Evolutionary conservation across 768 basidiomycete species (phyloP), one percentile per base, ranked within the genome.

Genomic region (Amanita phalloides): DNA sequence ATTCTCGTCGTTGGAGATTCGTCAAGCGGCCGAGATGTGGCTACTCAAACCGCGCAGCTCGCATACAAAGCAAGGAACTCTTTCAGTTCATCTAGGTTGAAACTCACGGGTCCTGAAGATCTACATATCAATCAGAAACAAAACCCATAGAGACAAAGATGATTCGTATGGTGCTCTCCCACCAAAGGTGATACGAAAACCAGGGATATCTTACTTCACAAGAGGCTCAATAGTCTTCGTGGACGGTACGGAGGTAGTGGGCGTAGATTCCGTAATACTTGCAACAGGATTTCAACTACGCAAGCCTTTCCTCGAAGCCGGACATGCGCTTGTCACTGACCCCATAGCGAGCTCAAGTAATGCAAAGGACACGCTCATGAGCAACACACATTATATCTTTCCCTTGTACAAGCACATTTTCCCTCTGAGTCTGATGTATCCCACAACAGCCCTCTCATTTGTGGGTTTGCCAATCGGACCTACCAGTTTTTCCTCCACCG

Each of bases 201-300:
- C 76, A 1, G 72, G 67, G 38, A 74, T 81, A 47, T 67, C 73
- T 0, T 67, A 74, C 59, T 78, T 82, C 58, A 74, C 74, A 0
- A 45, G 59, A 3, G 56, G 68, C 9, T 66, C 65, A 1, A 60
- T 79, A 28, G 67, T 75, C 13, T 79, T 83, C 55, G 56, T 56
- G 0, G 79, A 81, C 57, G 75, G 72, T 13, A 70, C 74, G 1
- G 37, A 38, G 17, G 7, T 38, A 14, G 3, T 9, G 10, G 37
- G 17, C 6, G 37, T 20, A 3, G 37, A 38, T 3, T 14, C 37
- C 37, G 9, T 38, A 14, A 14, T 38, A 8, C 37, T 38, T 11
- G 78, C 64, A 0, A 82, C 78, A 0, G 81, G 81, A 4, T 82
- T 82, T 57, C 68, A 79, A 51, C 54, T 75, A 32, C 10, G 32